Percentiles rank a stretch among this genome's conserved stretches.
phyloP scores from a whole-genome alignment of 495 filamentous ascomycete species.

The Barbatosphaeria neglecta region DNA sequence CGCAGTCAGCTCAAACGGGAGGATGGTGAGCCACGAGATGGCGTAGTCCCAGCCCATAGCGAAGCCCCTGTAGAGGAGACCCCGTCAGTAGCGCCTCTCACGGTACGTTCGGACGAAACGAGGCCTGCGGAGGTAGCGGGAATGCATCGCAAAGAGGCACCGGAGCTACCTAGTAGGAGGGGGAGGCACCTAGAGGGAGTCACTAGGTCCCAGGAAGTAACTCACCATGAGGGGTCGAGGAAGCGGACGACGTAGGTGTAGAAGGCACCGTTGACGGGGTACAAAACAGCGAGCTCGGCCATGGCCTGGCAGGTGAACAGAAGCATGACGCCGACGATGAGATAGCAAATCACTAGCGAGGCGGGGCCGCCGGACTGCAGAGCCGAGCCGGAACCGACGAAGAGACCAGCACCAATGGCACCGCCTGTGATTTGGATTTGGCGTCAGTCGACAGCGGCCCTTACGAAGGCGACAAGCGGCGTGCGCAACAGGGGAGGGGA shows the following conservation, averaged over 20 bases:
- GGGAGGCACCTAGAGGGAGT: too few relatives aligned
- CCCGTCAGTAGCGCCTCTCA: background rate
- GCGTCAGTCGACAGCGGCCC: slow-evolving; percentile 5
- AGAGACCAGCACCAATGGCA: slow-evolving; percentile 47
- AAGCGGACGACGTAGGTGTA: slow-evolving; percentile 55
- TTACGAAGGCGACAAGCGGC: background rate
- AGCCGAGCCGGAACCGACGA: slow-evolving; percentile 41
- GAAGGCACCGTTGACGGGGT: slow-evolving; percentile 48
- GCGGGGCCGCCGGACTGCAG: slow-evolving; percentile 43
- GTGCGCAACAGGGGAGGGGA: background rate
- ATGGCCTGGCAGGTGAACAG: slow-evolving; percentile 44
- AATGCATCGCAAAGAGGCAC: too few relatives aligned
- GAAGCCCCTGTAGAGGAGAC: slow-evolving; percentile 41
- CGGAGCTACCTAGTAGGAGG: too few relatives aligned
- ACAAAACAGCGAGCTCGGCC: slow-evolving; percentile 56
- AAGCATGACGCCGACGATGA: slow-evolving; percentile 34
- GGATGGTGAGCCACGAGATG: slow-evolving; percentile 42
- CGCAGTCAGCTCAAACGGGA: slow-evolving; percentile 41
- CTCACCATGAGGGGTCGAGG: slow-evolving; percentile 51
- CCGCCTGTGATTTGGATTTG: slow-evolving; percentile 24
- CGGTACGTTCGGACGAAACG: too few relatives aligned
- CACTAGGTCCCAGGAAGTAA: too few relatives aligned
- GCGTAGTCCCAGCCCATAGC: slow-evolving; percentile 69
- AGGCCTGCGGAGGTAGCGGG: too few relatives aligned
- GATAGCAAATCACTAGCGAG: slow-evolving; percentile 43